Evolutionary conservation across 768 basidiomycete genomes (phyloP).

Genomic region (Lactarius quietus): DNA sequence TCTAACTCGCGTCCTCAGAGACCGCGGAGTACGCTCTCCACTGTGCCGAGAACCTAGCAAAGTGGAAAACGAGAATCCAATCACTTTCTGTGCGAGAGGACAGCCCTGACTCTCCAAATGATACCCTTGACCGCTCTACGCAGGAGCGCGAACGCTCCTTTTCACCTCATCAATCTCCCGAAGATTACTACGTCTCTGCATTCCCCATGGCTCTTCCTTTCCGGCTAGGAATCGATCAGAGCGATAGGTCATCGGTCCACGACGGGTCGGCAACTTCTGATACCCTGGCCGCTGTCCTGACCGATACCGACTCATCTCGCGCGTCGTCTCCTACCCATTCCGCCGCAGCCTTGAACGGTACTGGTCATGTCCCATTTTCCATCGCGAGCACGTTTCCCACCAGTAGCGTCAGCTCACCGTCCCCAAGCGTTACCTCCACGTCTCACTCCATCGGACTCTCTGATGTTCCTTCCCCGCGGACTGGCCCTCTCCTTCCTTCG

Average conservation of each 20-base stretch:
- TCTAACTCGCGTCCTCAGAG: slow-evolving; percentile 39
- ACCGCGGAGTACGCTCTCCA: slow-evolving; percentile 63
- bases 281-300: slow-evolving; percentile 18
- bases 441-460: slow-evolving; percentile 13
- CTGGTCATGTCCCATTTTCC: slow-evolving; percentile 22
- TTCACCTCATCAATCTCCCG: slow-evolving; percentile 35
- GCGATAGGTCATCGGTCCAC: slow-evolving; percentile 27
- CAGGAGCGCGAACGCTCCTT: slow-evolving; percentile 20
- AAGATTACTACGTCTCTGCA: slow-evolving; percentile 50
- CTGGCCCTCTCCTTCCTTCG: slow-evolving; percentile 16
- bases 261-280: slow-evolving; percentile 14
- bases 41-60: slow-evolving; percentile 62
- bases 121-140: slow-evolving; percentile 19
- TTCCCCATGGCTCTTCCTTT: slow-evolving; percentile 55
- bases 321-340: slow-evolving; percentile 24
- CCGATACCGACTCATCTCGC: slow-evolving; percentile 26
- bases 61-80: slow-evolving; percentile 58
- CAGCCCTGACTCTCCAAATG: neutral
- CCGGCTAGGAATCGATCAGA: slow-evolving; percentile 30
- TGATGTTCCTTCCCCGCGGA: slow-evolving; percentile 13
- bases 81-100: slow-evolving; percentile 35
- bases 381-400: slow-evolving; percentile 6
- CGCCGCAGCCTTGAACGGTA: slow-evolving; percentile 18
- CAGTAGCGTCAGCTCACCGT: slow-evolving; percentile 12
- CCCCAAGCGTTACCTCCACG: slow-evolving; percentile 15